Base-by-base conservation (phyloP, 371 early-diverging fungal species). In the Zancudomyces culisetae region DNA sequence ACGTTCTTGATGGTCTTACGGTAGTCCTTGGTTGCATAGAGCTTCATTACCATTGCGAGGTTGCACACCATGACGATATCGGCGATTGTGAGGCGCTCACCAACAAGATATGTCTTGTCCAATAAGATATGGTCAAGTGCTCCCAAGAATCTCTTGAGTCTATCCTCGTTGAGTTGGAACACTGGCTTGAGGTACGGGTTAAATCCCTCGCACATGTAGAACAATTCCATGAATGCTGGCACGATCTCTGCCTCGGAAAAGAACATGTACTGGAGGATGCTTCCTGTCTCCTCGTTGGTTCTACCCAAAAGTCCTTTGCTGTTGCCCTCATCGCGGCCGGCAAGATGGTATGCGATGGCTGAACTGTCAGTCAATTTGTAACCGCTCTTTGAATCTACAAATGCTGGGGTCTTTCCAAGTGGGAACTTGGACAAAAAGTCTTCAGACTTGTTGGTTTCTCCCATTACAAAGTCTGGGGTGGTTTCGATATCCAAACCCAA, bases 291-390 rank as follows among this genome's bases (percentile, higher is more conserved):
- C 63, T 76, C 74, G 56, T 71, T 55, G 43, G 60, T 66, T 56
- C 55, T 35, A 48, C 66, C 66, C 24, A 66, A 52, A 12, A 67
- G 60, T n/a, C n/a, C n/a, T n/a, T n/a, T n/a, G 35, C 56, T 43
- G 26, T 62, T 47, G 49, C 55, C 45, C 45, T 47, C 55, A 13
- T 46, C 35, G 55, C 53, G 51, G 41, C 49, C 71, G 62, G 65
- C 72, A 77, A 84, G 72, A 68, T 90, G 87, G 80, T 78, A 77
- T 43, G 85, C 83, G 53, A 92, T 92, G 58, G 90, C 91, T 59
- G 70, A 76, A 58, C 78, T 77, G 73, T 93, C 90, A 58, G 74
- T 76, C 55, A 89, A 57, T 56, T 67, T 63, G 69, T 74, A 75
- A 41, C 84, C 80, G 50, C 77, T 63, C 52, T 75, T 70, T n/a